Conservation (phyloP, 1,284 basidiomycete species). For the Ceratobasidium sp. region DNA sequence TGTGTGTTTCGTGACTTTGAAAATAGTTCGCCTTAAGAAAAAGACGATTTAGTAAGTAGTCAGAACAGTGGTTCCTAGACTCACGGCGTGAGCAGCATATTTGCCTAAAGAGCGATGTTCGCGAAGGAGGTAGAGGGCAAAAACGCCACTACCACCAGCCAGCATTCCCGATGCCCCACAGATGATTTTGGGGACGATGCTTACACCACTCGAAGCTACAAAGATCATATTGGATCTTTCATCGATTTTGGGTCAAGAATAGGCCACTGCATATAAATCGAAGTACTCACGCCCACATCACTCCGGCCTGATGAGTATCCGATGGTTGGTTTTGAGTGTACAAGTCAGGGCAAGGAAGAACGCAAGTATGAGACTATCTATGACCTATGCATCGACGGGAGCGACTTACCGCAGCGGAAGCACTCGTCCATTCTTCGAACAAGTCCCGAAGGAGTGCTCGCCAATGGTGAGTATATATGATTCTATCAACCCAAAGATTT, state of each 20-base stretch:
- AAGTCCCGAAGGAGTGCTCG: constrained; percentile 31
- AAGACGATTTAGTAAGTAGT: too few relatives aligned
- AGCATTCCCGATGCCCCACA: constrained; percentile 12
- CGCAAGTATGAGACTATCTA: too few relatives aligned
- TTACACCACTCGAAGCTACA: constrained; percentile 12
- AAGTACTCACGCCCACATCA: constrained; percentile 44
- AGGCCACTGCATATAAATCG: not conserved
- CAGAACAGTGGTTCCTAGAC: not conserved
- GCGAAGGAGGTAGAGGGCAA: constrained; percentile 12
- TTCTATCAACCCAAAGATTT: constrained; percentile 42
- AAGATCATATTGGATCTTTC: constrained; percentile 39
- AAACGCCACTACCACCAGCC: constrained; percentile 18
- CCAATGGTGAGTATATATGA: constrained; percentile 46
- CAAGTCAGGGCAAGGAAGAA: too few relatives aligned
- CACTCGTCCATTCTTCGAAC: constrained; percentile 34
- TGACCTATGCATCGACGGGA: too few relatives aligned
- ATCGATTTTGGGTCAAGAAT: too few relatives aligned
- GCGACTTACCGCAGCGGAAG: constrained; percentile 31
- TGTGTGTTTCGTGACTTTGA: constrained; percentile 27
- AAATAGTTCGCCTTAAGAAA: constrained; percentile 28
- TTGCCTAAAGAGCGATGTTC: constrained; percentile 33
- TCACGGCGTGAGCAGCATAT: constrained; percentile 35
- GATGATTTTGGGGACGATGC: not conserved
- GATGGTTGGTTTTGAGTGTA: too few relatives aligned
- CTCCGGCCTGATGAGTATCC: constrained; percentile 16